Conservation (phyloP, 2,329 filamentous ascomycete species). For the Coniochaeta hoffmannii region DNA sequence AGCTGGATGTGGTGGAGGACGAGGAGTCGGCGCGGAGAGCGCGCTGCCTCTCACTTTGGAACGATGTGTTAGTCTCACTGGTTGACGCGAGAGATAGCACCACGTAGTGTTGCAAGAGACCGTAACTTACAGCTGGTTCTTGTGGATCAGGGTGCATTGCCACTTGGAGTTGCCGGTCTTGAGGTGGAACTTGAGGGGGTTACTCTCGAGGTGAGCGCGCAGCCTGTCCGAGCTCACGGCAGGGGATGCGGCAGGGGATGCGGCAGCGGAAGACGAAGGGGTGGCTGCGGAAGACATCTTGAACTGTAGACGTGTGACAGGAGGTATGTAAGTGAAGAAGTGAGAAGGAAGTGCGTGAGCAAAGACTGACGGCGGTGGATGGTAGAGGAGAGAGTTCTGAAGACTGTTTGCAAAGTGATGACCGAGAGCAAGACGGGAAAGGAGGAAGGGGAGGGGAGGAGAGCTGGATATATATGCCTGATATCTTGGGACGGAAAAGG, state of each 20-base stretch:
- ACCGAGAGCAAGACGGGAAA: not conserved
- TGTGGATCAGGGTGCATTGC: conserved; percentile 36
- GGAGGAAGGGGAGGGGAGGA: not conserved
- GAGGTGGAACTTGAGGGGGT: conserved; percentile 38
- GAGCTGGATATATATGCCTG: not conserved
- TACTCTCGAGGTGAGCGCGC: conserved; percentile 24
- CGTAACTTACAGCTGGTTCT: conserved; percentile 32
- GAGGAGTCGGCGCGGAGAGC: conserved; percentile 11
- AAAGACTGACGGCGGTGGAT: not conserved
- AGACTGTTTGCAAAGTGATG: not conserved
- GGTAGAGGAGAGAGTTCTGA: not conserved
- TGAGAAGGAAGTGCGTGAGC: not conserved
- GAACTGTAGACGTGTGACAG: not conserved
- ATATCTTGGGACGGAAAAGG: not conserved
- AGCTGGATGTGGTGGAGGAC: conserved; percentile 9
- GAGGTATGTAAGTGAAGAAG: not conserved
- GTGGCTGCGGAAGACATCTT: not conserved
- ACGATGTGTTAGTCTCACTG: conserved; percentile 5
- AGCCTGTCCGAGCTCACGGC: conserved; percentile 8
- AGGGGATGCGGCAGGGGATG: conserved; percentile 1
- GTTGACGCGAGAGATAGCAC: not conserved
- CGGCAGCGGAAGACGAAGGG: not conserved
- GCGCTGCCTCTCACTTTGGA: conserved; percentile 15
- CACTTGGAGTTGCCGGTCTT: conserved; percentile 31
- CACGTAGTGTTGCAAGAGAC: not conserved